Conservation (phyloP, 2,329 filamentous ascomycete species). For the Fusarium napiforme region DNA sequence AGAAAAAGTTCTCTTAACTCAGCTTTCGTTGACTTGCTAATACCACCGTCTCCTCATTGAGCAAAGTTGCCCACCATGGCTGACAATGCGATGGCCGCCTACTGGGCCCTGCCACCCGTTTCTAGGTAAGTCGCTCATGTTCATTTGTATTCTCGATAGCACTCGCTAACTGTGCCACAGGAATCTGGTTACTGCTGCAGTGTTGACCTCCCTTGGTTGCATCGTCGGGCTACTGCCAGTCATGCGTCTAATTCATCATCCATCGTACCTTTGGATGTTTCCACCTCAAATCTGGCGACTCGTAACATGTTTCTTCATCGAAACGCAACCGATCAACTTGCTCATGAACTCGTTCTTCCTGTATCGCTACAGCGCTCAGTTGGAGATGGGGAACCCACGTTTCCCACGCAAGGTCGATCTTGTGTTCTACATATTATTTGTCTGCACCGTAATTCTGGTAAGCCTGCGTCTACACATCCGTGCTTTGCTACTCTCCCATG, state of each 20-base stretch:
- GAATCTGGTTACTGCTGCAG: conserved; percentile 71
- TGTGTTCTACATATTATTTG: conserved; percentile 81
- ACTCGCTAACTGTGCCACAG: conserved; percentile 56
- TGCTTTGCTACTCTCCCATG: conserved; percentile 30
- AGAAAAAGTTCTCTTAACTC: conserved; percentile 13
- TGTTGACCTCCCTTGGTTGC: conserved; percentile 69
- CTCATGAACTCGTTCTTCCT: conserved; percentile 80
- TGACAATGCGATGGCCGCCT: conserved; percentile 48
- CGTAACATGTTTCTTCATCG: conserved; percentile 56
- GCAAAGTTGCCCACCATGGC: conserved; percentile 50
- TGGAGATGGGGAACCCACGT: conserved; percentile 77
- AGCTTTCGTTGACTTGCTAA: conserved; percentile 31
- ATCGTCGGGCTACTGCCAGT: conserved; percentile 64
- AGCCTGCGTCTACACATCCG: conserved; percentile 56
- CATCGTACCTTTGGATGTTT: conserved; percentile 62
- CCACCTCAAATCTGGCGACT: conserved; percentile 58
- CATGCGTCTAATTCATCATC: conserved; percentile 64
- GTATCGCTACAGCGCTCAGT: conserved; percentile 79
- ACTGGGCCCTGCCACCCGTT: conserved; percentile 55
- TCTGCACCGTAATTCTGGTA: conserved; percentile 80
- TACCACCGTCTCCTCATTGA: conserved; percentile 30
- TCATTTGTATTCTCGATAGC: not conserved
- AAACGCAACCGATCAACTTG: conserved; percentile 57
- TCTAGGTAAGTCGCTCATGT: conserved; percentile 51
- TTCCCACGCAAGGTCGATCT: conserved; percentile 82